A percentile compares a stretch with the other conserved stretches of the same genome.
Evolutionary conservation across 2,329 filamentous ascomycete species (phyloP).

Genomic region (Pyrenophora teres): DNA sequence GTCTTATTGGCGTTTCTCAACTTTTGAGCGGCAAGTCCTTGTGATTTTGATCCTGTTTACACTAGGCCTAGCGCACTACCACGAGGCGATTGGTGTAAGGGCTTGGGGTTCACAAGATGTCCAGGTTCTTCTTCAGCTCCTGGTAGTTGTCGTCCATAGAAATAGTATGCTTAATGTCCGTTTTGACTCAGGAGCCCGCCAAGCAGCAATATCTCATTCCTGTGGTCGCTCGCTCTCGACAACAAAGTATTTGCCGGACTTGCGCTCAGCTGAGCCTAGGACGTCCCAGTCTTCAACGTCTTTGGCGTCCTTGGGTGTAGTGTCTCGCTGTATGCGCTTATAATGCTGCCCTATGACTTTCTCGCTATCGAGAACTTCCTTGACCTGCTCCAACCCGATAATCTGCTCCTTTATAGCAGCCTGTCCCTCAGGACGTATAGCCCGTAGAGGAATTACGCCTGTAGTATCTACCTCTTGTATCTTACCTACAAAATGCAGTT

Average conservation of each 20-base stretch:
- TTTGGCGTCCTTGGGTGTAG: conserved; percentile 48
- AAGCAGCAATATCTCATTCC: conserved; percentile 21
- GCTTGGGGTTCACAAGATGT: too few species aligned
- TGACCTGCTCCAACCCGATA: conserved; percentile 63
- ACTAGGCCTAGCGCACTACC: too few species aligned
- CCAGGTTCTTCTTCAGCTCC: background rate
- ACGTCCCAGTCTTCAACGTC: conserved; percentile 72
- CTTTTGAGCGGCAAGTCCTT: too few species aligned
- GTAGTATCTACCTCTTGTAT: conserved; percentile 79
- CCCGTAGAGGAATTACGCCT: conserved; percentile 72
- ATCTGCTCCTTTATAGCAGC: conserved; percentile 61
- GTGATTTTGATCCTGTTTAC: too few species aligned
- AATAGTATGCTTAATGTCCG: background rate
- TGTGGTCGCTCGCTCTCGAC: conserved; percentile 65
- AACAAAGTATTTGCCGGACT: conserved; percentile 74
- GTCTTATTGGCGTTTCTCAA: too few species aligned
- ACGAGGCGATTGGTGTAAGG: too few species aligned
- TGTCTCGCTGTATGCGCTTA: conserved; percentile 55
- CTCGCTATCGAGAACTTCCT: conserved; percentile 64
- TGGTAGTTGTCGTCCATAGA: background rate
- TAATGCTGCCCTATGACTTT: conserved; percentile 60
- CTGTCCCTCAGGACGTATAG: conserved; percentile 79
- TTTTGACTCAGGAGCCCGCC: too few species aligned
- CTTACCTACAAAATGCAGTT: conserved; percentile 88
- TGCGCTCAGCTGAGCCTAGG: conserved; percentile 67